Base-by-base conservation (phyloP, 2,329 filamentous ascomycete species). In the Paracorniculantispora psalliotae region DNA sequence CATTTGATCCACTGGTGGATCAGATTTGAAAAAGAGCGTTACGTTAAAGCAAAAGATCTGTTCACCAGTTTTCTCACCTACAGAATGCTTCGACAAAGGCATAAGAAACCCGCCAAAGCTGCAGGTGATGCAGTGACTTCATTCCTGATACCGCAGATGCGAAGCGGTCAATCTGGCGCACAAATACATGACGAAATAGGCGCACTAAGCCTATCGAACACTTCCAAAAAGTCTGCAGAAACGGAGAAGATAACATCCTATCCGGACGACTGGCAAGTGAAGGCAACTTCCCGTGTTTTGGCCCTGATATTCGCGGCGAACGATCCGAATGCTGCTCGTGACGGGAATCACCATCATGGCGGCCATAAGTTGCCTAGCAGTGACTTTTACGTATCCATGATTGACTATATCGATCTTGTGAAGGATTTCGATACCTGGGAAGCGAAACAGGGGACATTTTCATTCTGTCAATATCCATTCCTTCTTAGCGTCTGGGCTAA, bases 401-500 rank as follows among this genome's bases (percentile, higher is more conserved):
- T 96, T 10, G 92, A 97, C 69, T 91, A 91, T 66, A 84, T 87
- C n/a, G 91, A 96, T 68, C 79, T 96, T 7, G 83, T 94, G 49
- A 84, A 83, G 0, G 92, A 97, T 69, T 96, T 96, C 67, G 91
- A 96, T 67, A 81, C 85, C 10, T 97, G 92, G 92, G 92, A 96
- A 69, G 81, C 84, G 4, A 87, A 83, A 63, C 81, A 82, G 54
- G 81, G 81, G 21, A 90, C 86, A 64, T 96, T 96, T 69, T 84
- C 90, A 0, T 96, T 97, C 68, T 96, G 92, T 69, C 91, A 96
- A 69, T 96, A 96, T 67, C 91, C 92, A 0, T 96, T 96, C 67
- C 87, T 96, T 65, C 79, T 97, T 43, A 96, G 91, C 62, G 92
- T 97, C 63, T 92, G 91, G 78, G 89, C 92, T 28, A 97, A 97